Evolutionary conservation across 805 yeast genomes (phyloP).

Genomic region (Candida fluviatilis): DNA sequence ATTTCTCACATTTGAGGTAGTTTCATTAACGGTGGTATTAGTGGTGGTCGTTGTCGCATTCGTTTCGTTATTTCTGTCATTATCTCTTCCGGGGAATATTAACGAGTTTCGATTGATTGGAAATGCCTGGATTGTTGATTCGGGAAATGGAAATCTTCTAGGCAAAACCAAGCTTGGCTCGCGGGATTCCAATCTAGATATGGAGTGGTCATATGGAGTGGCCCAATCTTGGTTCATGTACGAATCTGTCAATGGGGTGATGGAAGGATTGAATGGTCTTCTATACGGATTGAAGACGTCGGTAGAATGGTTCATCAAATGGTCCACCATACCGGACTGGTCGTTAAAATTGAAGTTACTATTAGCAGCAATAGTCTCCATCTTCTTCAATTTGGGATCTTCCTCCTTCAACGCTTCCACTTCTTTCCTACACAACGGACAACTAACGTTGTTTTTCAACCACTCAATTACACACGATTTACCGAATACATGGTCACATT

Average conservation of each 20-base stretch:
- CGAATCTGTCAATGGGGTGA: slow-evolving; percentile 38
- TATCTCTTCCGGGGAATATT: neutral
- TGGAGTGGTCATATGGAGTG: slow-evolving; percentile 14
- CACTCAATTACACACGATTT: slow-evolving; percentile 38
- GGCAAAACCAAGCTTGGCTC: slow-evolving; percentile 29
- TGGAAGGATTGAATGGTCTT: slow-evolving; percentile 29
- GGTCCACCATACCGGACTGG: slow-evolving; percentile 17
- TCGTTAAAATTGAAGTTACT: slow-evolving; percentile 14
- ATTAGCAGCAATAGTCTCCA: slow-evolving; percentile 11
- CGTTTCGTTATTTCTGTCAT: neutral
- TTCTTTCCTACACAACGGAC: slow-evolving; percentile 40
- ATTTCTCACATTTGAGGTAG: neutral
- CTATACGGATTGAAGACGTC: slow-evolving; percentile 35
- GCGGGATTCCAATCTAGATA: slow-evolving; percentile 9
- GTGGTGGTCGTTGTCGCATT: neutral
- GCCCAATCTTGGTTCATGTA: slow-evolving; percentile 33
- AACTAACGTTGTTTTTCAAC: slow-evolving; percentile 35
- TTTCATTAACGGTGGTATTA: too few relatives aligned
- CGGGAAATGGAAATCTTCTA: slow-evolving; percentile 25
- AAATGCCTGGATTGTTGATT: slow-evolving; percentile 7
- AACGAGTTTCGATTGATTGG: slow-evolving; percentile 5
- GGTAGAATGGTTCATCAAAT: slow-evolving; percentile 26
- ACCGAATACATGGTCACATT: slow-evolving; percentile 40
- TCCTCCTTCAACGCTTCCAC: slow-evolving; percentile 24
- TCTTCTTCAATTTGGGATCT: slow-evolving; percentile 11